Evolutionary conservation across 2,329 filamentous ascomycete species (phyloP), one percentile per base, ranked within the genome.

Genomic region (Fusarium nurragi): DNA sequence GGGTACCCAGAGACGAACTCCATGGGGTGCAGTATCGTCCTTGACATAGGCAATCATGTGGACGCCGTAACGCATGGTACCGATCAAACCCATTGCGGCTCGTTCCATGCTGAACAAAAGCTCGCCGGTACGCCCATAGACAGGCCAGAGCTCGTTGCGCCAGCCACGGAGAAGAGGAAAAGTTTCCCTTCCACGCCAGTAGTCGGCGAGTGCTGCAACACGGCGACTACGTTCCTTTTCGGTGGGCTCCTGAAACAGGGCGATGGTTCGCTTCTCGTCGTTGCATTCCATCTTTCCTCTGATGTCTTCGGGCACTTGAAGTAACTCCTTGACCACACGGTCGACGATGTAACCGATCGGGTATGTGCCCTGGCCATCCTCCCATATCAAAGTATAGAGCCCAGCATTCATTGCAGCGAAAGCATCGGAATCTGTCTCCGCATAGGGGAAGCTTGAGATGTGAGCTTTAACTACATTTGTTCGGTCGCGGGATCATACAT

Each of bases 1-100:
- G 5, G 95, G 91, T 3, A 97, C 86, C 94, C 95, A 98, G 37
- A 99, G 83, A 72, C 88, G 89, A 40, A 97, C 78, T 18, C 88
- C 89, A 49, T 84, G 77, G 36, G 76, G 77, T 6, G 74, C 73
- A 16, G 67, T 54, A 5, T 70, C 54, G 44, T 76, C 76, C 21
- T 79, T 76, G 22, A 90, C 84, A 71, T 91, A 97, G 6, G 86
- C 91, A 25, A 87, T 91, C 85, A 96, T 87, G 76, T 97, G 91
- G 28, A 93, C 87, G 19, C 93, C 93, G 74, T 93, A 96, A 9
- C 89, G 88, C 67, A 90, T 86, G 3, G 90, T 83, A 2, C 93
- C 93, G 44, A 97, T 88, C 10, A 97, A 79, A 0, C 89, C 86
- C 54, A 86, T 86, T 7, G 90, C 92, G 16, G 85, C 83, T n/a